These are phyloP conservation scores for Populus tremula DNA, from an alignment of 345 rosid genomes.

Conservation along the genomic window DNA sequence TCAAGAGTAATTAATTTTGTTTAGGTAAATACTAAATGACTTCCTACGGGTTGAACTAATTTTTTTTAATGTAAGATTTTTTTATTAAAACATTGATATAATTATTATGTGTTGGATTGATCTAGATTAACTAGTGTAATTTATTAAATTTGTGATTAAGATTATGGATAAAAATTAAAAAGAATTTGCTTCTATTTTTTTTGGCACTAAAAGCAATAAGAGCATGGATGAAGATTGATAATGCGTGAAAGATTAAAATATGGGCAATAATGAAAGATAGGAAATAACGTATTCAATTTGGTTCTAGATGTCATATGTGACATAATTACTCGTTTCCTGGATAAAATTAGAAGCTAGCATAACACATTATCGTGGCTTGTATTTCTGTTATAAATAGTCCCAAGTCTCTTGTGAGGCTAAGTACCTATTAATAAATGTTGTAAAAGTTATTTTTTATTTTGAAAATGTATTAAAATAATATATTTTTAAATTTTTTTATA, in stretches of 20 bases:
- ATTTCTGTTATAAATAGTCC: neutral
- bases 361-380: too few species aligned
- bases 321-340: neutral
- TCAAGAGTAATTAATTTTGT: neutral
- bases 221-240: neutral
- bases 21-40: neutral
- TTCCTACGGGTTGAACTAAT: too few species aligned
- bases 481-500: too few species aligned
- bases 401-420: neutral
- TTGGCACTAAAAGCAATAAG: neutral
- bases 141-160: too few species aligned
- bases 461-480: too few species aligned
- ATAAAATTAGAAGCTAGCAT: too few species aligned
- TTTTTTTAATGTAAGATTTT: too few species aligned
- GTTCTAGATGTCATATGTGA: neutral
- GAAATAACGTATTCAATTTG: neutral
- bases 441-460: too few species aligned
- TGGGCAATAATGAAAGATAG: neutral
- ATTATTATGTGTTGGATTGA: too few species aligned
- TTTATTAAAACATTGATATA: too few species aligned
- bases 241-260: neutral
- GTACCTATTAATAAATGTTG: rapidly evolving
- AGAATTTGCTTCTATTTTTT: too few species aligned
- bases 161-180: too few species aligned
- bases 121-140: rapidly evolving